Base-by-base conservation (phyloP, 73 alveolate genomes). In the Paramecium biaurelia region DNA sequence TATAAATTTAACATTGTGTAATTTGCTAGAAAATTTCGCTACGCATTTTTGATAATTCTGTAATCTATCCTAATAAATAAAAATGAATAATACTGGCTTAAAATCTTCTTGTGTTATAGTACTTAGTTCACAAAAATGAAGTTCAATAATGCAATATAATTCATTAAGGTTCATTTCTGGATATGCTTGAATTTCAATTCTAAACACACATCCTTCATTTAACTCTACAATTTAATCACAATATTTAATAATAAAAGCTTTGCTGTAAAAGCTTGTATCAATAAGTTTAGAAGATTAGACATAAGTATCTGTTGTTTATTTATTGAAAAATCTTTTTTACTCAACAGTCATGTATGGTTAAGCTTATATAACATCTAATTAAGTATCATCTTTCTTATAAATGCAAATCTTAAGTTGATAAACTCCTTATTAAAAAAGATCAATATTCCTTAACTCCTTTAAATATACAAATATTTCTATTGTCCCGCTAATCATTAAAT, bases 171-270 rank as follows among this genome's bases (percentile, higher is more conserved):
- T 63, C 70, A 79, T 41, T 42, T 38, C 42, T 30, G 90, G 90
- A 79, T 43, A 79, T 2, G 90, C 90, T 38, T 79, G 47, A 2
- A 79, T 45, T 47, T 79, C 90, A 14, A 79, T 43, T 45, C 90
- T 79, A 43, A 79, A 79, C 21, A 79, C 90, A 47, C 90, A 79
- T 43, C 74, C 70, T 18, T 79, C 90, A 79, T 79, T 79, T 11
- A 79, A 34, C 21, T 79, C 90, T 18, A 79, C 42, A 45, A 24
- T 21, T 79, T 79, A 79, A 23, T 79, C 90, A 14, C 74, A 79
- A 79, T 79, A 79, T 45, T 79, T 79, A 23, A 79, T 79, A 43
- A 79, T 12, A 45, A 79, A 79, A 34, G 90, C 90, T 42, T 79
- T 79, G 24, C 90, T 79, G 28, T 45, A 79, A 79, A 11, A 79